These are phyloP conservation scores for Leonotis leonurus DNA, from an alignment of 257 asterid species.

Conservation along the genomic window DNA sequence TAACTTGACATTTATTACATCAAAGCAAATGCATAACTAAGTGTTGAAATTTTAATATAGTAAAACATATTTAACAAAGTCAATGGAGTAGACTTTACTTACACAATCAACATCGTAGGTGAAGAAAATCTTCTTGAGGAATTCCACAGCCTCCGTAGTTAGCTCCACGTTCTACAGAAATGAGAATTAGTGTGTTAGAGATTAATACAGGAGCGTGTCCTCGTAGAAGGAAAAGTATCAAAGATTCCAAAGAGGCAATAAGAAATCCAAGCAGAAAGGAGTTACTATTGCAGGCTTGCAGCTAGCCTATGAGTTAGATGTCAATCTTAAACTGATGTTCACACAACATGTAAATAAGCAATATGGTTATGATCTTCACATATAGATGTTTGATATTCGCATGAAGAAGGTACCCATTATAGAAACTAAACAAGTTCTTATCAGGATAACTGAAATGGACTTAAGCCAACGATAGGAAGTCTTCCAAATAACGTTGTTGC, in stretches of 20 bases:
- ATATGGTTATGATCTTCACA: conserved; percentile 1
- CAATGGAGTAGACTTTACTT: conserved; percentile 26
- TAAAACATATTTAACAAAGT: conserved; percentile 6
- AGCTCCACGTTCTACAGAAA: conserved; percentile 84
- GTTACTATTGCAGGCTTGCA: conserved; percentile 1
- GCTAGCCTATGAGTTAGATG: background rate
- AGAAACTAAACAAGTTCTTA: too few species aligned
- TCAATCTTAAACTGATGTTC: background rate
- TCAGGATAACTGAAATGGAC: background rate
- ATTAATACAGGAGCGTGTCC: background rate
- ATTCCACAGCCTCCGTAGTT: conserved; percentile 77
- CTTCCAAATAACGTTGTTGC: conserved; percentile 1
- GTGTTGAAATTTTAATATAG: too few species aligned
- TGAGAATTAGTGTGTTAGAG: conserved; percentile 19
- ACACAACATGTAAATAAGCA: background rate
- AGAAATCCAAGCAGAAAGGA: background rate
- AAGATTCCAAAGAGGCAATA: background rate
- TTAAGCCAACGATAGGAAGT: conserved; percentile 7
- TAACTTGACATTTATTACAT: background rate
- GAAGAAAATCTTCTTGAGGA: conserved; percentile 59
- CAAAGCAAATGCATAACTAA: background rate
- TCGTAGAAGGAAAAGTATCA: background rate
- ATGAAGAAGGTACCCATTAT: background rate
- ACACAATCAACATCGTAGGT: conserved; percentile 80
- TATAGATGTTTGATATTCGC: background rate